phyloP scores from a whole-genome alignment of 345 rosid species.

The Combretum micranthum region DNA sequence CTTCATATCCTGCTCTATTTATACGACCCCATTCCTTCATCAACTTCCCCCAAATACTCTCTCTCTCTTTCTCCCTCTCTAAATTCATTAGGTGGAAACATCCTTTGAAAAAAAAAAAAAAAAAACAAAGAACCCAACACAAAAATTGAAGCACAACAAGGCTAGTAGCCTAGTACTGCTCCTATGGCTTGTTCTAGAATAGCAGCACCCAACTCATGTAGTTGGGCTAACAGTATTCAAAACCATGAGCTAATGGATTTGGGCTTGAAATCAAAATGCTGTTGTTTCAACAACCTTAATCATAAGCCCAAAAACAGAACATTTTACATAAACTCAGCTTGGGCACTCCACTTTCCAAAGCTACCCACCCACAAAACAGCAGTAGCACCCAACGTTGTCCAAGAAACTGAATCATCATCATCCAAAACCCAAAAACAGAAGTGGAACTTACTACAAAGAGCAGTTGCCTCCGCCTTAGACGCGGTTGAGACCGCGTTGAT shows the following conservation, averaged over 20 bases:
- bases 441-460: conserved; percentile 65
- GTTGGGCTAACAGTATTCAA: conserved; percentile 13
- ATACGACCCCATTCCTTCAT: conserved; percentile 6
- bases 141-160: background rate
- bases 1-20: too few species aligned
- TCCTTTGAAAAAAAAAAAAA: background rate
- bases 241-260: conserved; percentile 12
- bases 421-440: conserved; percentile 9
- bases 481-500: conserved; percentile 54
- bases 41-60: background rate
- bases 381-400: conserved; percentile 8
- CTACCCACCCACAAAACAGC: conserved; percentile 14
- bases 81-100: background rate
- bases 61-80: background rate
- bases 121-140: too few species aligned
- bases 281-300: background rate
- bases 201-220: conserved; percentile 16
- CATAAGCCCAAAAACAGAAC: conserved; percentile 14
- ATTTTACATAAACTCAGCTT: conserved; percentile 36
- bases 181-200: conserved; percentile 36
- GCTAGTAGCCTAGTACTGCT: too few species aligned
- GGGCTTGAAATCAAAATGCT: conserved; percentile 11
- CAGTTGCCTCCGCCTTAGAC: conserved; percentile 53
- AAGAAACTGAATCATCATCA: background rate
- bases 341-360: conserved; percentile 49